Conservation (phyloP, 768 basidiomycete genomes). For the Psilocybe cyanescens region DNA sequence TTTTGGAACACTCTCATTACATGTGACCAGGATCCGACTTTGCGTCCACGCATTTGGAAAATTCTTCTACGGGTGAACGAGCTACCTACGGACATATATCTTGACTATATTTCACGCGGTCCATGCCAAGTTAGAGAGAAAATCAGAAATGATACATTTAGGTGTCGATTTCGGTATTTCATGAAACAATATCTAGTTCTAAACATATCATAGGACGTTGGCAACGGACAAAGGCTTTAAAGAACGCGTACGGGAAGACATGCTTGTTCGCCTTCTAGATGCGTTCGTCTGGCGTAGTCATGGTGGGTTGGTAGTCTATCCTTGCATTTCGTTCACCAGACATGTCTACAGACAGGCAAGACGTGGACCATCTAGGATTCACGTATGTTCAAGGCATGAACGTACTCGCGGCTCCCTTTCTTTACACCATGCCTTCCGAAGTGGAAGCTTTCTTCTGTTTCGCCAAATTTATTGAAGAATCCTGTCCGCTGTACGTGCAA, state of each 20-base stretch:
- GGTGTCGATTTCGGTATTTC: slow-evolving; percentile 45
- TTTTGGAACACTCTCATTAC: neutral
- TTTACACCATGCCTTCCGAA: slow-evolving; percentile 97
- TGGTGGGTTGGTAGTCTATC: slow-evolving; percentile 46
- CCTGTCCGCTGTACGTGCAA: slow-evolving; percentile 95
- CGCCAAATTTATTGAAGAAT: slow-evolving; percentile 92
- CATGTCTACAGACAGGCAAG: slow-evolving; percentile 63
- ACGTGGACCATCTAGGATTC: slow-evolving; percentile 81
- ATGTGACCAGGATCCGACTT: slow-evolving; percentile 67
- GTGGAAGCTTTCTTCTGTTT: slow-evolving; percentile 99
- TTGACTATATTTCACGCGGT: slow-evolving; percentile 79
- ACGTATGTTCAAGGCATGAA: slow-evolving; percentile 99
- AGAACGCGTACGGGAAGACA: slow-evolving; percentile 94
- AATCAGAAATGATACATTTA: slow-evolving; percentile 96
- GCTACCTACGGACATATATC: slow-evolving; percentile 73
- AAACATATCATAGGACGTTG: slow-evolving; percentile 63
- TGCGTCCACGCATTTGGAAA: slow-evolving; percentile 95
- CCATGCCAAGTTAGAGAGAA: slow-evolving; percentile 90
- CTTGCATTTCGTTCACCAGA: neutral
- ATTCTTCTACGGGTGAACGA: slow-evolving; percentile 85
- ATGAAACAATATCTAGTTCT: neutral
- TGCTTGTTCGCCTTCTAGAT: slow-evolving; percentile 94
- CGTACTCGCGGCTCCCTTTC: slow-evolving; percentile 95
- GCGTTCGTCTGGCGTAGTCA: slow-evolving; percentile 98
- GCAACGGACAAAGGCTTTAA: slow-evolving; percentile 99